A percentile compares a stretch with the other conserved stretches of the same genome.
These are phyloP conservation scores for Fonsecaea multimorphosa DNA, from an alignment of 2,329 filamentous ascomycete species.

Conservation along the genomic window DNA sequence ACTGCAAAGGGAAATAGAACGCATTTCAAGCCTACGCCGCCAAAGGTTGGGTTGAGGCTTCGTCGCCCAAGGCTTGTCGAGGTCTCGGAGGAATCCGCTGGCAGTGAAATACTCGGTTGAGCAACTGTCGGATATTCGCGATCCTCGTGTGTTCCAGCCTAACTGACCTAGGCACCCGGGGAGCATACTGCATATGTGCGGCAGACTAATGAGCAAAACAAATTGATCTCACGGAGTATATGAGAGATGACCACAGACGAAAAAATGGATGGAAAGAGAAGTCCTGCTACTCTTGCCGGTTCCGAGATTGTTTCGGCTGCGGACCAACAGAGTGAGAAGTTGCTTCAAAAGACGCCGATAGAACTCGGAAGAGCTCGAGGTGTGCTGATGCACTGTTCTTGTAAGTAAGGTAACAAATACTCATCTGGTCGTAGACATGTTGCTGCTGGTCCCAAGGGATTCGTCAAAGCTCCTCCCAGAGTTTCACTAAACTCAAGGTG, in stretches of 20 bases:
- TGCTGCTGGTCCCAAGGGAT: neutral
- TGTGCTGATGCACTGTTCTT: neutral
- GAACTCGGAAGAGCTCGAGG: neutral
- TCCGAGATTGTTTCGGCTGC: neutral
- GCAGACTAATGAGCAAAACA: neutral
- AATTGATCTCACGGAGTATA: neutral
- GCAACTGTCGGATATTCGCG: constrained; percentile 29
- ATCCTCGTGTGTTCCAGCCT: neutral
- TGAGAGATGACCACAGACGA: neutral
- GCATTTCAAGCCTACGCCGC: constrained; percentile 2
- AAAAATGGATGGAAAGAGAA: neutral
- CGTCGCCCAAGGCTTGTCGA: neutral
- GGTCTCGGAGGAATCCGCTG: constrained; percentile 30
- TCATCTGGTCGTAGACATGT: neutral
- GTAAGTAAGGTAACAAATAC: neutral
- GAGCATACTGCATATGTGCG: neutral
- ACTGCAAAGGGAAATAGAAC: constrained; percentile 23
- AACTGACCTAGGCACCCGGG: constrained; percentile 3
- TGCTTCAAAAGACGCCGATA: neutral
- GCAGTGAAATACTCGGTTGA: neutral
- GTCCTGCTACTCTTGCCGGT: neutral
- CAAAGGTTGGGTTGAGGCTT: constrained; percentile 24
- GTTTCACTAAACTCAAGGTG: neutral
- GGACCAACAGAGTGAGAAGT: neutral
- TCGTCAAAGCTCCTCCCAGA: neutral